Evolutionary conservation across 192 early-diverging fungal genomes (phyloP), one percentile per base, ranked within the genome.

Genomic region (Rhizoclosmatium globosum): DNA sequence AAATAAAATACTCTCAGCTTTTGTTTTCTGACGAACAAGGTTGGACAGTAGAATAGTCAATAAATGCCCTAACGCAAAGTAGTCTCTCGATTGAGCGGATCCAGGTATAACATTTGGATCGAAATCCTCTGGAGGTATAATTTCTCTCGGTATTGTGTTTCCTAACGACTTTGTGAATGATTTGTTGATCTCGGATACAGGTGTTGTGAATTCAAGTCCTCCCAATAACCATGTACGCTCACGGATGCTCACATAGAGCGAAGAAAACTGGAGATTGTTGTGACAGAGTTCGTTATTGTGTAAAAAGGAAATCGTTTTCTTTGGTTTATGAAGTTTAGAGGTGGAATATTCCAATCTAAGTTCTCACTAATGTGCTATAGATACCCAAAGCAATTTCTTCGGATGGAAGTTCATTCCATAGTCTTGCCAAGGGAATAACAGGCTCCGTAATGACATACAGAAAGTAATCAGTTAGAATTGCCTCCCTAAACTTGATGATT

Each of bases 271-370:
- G 31, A 85, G 47, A 58, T 83, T 83, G 82, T 85, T 85, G 67
- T 85, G 85, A 11, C 78, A 81, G 17, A 85, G 68, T 15, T 71
- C 48, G 57, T 85, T 45, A 21, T 3, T n/a, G 61, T 85, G 85
- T 43, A 85, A 59, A 64, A 85, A 85, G 15, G 31, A 67, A 1
- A 85, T 56, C 2, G 85, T 82, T 76, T 81, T 81, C 81, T 82
- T 17, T 68, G 17, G 17, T 6, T 7, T 7, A 41, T 17, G 41
- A 64, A 21, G 21, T 6, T 17, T 17, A 21, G 62, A 11, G 21
- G 23, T 7, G 23, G 1, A 11, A 1, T 3, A 23, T 17, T n/a
- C 68, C 38, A n/a, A 78, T 74, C 0, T 4, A 4, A 6, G 13
- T 15, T 46, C 64, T 66, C 62, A 84, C 81, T 42, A 85, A 45